Base-by-base conservation (phyloP, 768 basidiomycete species). In the Termitomyces eurrhizus region DNA sequence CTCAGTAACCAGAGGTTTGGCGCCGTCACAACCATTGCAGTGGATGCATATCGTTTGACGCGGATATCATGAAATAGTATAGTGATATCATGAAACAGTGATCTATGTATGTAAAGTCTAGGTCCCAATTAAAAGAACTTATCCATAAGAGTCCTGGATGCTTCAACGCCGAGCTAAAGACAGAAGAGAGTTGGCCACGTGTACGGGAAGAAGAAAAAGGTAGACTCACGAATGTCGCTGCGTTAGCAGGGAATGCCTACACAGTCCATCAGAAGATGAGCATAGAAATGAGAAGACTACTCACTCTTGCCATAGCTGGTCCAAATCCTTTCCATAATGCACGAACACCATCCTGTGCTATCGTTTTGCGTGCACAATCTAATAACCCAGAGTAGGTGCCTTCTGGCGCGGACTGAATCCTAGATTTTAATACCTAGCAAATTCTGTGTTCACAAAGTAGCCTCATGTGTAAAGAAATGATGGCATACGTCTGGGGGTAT, bases 271-370 rank as follows among this genome's bases (percentile, higher is more conserved):
- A 29, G 11, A 26, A 44, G 21, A 41, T 21, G 39, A 39, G n/a
- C 35, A 8, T 13, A 18, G 16, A 37, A 46, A 36, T 14, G 41
- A 29, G 7, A 18, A 39, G 48, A 36, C 33, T 51, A 76, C 89
- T 57, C 72, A 92, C 92, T 69, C 93, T 77, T 61, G 88, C 87
- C 96, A 98, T 98, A 18, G 97, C 97, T 16, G 96, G 97, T 50
- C 93, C 95, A 70, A 99, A 93, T 11, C 97, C 97, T 74, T 91
- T 98, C 93, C 95, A 99, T 11, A 99, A 78, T 1, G 96, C 95
- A 33, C 74, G 74, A 18, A 92, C 79, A 46, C 97, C 97, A 73
- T 97, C 95, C 54, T 80, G 83, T 7, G 92, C 91, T 65, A 98
- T 90, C 9, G 94, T 92, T 77, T 98, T 97, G 57, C 89, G 80